Base-by-base conservation (phyloP, 2,329 filamentous ascomycete species). In the Biscogniauxia mediterranea region DNA sequence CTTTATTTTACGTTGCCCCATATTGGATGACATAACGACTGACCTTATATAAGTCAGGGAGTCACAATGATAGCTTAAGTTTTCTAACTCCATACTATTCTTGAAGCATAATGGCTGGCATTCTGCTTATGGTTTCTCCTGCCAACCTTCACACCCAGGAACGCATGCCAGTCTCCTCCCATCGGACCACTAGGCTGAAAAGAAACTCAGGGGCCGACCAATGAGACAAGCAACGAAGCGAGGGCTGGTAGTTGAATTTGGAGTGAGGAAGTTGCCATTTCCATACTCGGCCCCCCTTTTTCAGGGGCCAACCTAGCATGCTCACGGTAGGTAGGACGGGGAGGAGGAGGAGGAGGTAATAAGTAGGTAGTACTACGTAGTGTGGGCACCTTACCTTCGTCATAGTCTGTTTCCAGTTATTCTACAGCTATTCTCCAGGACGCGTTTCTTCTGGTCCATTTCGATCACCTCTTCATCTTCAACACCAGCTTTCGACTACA, bases 401-500 rank as follows among this genome's bases (percentile, higher is more conserved):
- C 38, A 46, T 46, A 17, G 38, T 46, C 15, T 15, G 2, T n/a
- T 46, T 46, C 15, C 32, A 38, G 9, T n/a, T n/a, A n/a, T 57
- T 51, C n/a, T n/a, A n/a, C n/a, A n/a, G n/a, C n/a, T 52, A 42
- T 58, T 51, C 55, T 58, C 60, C 51, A 38, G 23, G 52, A 56
- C 9, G 60, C 59, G 56, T 20, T 57, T 60, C 23, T 52, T 52
- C 23, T 52, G 28, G 8, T 52, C 19, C 13, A n/a, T 2, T 11
- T n/a, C 38, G 13, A 46, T 46, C 17, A n/a, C n/a, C 2, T 46
- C 11, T 46, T 46, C 38, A 7, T 46, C 38, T 46, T 46, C 38
- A 46, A 15, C 38, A 17, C 38, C 38, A n/a, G 5, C 38, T 64
- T 64, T 49, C 59, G 51, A 58, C 65, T 61, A 61, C 32, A 32